These are phyloP conservation scores for Dactylis glomerata DNA, from an alignment of 176 grass and related monocot species.

Conservation along the genomic window DNA sequence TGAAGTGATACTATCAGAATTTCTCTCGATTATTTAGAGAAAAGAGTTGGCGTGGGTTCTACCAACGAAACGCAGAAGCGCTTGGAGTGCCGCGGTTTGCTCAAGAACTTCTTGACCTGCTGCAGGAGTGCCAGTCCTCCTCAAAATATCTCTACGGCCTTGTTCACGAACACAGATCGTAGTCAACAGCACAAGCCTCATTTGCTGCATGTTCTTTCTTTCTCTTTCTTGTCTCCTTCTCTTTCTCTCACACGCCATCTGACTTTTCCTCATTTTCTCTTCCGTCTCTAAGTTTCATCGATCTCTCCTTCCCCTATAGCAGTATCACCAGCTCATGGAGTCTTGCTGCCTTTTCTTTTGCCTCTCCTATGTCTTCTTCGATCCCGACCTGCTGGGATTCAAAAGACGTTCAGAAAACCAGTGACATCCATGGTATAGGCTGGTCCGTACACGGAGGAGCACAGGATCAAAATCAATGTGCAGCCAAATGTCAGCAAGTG, in stretches of 20 bases:
- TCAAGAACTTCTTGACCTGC: conserved; percentile 27
- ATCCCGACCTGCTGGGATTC: background rate
- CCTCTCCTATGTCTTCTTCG: background rate
- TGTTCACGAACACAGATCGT: too few species aligned
- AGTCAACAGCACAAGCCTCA: background rate
- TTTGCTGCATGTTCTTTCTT: background rate
- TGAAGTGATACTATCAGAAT: too few species aligned
- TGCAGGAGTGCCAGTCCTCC: background rate
- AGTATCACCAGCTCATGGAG: background rate
- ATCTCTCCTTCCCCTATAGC: too few species aligned
- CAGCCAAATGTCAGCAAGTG: conserved; percentile 15
- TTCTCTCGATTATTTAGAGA: too few species aligned
- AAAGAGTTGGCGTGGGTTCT: too few species aligned
- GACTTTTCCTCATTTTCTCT: too few species aligned
- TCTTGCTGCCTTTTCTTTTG: background rate
- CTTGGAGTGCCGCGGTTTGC: background rate
- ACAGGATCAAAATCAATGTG: background rate
- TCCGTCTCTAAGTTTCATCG: too few species aligned
- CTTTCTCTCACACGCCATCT: background rate
- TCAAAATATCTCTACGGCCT: too few species aligned
- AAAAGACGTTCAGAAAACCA: background rate
- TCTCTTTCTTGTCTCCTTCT: background rate
- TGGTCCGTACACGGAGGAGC: conserved; percentile 23
- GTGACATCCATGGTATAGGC: background rate
- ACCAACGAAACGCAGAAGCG: too few species aligned